Evolutionary conservation across 306 rosid species (phyloP), one percentile per base, ranked within the genome.

Genomic region (Glycyrrhiza uralensis): DNA sequence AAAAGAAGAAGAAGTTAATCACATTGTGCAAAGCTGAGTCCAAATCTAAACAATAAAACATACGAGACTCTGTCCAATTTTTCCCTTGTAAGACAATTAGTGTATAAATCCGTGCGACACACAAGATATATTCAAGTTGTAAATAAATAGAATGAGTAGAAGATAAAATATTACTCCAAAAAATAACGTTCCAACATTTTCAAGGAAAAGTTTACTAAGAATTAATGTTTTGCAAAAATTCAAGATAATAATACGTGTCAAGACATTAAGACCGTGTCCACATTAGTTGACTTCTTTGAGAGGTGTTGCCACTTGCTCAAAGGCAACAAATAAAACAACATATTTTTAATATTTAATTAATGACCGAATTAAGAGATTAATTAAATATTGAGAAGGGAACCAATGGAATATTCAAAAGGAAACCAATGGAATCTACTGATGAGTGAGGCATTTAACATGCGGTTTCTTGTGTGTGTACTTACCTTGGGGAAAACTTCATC

Each of bases 401-500:
- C 17, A 61, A 62, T 30, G 9, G 9, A 47, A 64, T 45, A 23
- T 36, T 54, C 12, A 65, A 30, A 22, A 17, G 4, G 30, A 20
- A 22, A 56, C 24, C 3, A 56, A 11, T 0, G 29, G 13, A 71
- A 56, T 71, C 6, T 9, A 0, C 1, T 10, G 2, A 23, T n/a
- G n/a, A n/a, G n/a, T n/a, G n/a, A n/a, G 3, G 20, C 58, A 50
- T 38, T 28, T 13, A 36, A 13, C 1, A 51, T 5, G 8, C 1
- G 1, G 18, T 20, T 38, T 41, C 2, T 2, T 19, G 1, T 1
- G 5, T 38, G 0, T 38, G 0, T 38, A 5, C 2, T 0, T 68
- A 89, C 93, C 96, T 87, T 86, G 0, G 97, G 97, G 14, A 93
- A 91, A 74, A 91, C 55, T 71, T 89, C 79, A 66, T 89, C 88